Base-by-base conservation (phyloP, 179 eudicot species). In the Silene coronaria region DNA sequence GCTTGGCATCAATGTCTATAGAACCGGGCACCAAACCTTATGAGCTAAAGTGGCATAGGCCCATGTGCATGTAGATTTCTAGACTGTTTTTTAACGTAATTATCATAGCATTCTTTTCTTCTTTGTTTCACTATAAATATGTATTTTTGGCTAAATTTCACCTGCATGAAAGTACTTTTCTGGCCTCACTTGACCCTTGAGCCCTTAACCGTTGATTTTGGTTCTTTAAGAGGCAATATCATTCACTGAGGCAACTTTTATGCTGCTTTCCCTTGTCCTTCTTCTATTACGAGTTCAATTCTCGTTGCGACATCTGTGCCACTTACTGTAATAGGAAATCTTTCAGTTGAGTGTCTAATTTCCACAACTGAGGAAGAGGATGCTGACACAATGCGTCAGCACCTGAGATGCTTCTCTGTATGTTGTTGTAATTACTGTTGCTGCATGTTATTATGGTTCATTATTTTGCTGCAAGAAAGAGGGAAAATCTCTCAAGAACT, bases 1-100 rank as follows among this genome's bases (percentile, higher is more conserved):
- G 21, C 70, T 81, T 53, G 67, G 55, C 72, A 70, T 74, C 64
- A 63, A 22, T 55, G 81, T 78, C 26, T 60, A 57, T 14, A 45
- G 76, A 78, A 24, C 21, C 24, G 24, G 38, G 67, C 26, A 77
- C 61, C 59, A 77, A 64, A 66, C 45, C 42, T 68, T 19, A 32
- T 4, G 58, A 58, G 57, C 67, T 60, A 38, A 72, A 34, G 69
- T 75, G 16, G 70, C 42, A 62, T 62, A 68, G 38, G 23, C 75
- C 66, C 85, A 82, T 78, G 79, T 78, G 82, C 79, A 70, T 71
- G 60, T 71, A 75, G 79, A 75, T 57, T 23, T 46, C 16, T 71
- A 78, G 76, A 67, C 74, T 79, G 27, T 57, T 24, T 64, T 75
- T 78, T 65, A 17, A 53, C 16, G 74, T 55, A 32, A 36, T 61